Conservation (phyloP, 192 early-diverging fungal species). For the Coemansia sp. region DNA sequence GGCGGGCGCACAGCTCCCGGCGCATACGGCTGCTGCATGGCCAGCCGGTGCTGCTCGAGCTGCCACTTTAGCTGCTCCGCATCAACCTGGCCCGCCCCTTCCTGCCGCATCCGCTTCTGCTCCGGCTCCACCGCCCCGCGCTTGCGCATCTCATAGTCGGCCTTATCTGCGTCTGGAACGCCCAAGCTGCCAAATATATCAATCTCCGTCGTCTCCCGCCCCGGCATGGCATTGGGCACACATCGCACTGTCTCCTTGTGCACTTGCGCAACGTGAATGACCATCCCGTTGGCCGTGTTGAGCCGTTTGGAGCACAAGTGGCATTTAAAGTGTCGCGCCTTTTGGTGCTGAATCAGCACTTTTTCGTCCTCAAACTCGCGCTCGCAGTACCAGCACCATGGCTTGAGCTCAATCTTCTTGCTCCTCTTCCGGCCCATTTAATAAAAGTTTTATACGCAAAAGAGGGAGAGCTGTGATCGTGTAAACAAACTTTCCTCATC, state of each 20-base stretch:
- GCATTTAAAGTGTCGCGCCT: slow-evolving; percentile 94
- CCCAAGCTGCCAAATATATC: slow-evolving; percentile 96
- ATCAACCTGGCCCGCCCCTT: slow-evolving; percentile 25
- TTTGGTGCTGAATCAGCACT: slow-evolving; percentile 89
- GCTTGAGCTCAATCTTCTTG: slow-evolving; percentile 66
- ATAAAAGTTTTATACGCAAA: slow-evolving; percentile 2
- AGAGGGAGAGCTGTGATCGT: not conserved
- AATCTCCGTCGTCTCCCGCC: slow-evolving; percentile 81
- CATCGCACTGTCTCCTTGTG: slow-evolving; percentile 81
- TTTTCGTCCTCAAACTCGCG: slow-evolving; percentile 95
- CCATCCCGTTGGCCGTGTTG: slow-evolving; percentile 88
- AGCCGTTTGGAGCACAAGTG: slow-evolving; percentile 78
- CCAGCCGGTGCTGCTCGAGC: slow-evolving; percentile 53
- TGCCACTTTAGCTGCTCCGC: slow-evolving; percentile 50
- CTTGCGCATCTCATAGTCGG: slow-evolving; percentile 62
- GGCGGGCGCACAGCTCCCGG: not conserved
- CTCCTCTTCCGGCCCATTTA: slow-evolving; percentile 59
- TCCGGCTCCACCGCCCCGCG: slow-evolving; percentile 48
- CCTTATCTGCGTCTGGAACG: slow-evolving; percentile 77
- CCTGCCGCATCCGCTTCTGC: slow-evolving; percentile 44
- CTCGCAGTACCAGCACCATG: slow-evolving; percentile 96
- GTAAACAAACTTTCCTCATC: slow-evolving; percentile 1
- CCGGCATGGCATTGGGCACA: slow-evolving; percentile 82
- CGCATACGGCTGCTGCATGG: slow-evolving; percentile 41
- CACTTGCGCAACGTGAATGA: slow-evolving; percentile 86